A percentile compares a stretch with the other conserved stretches of the same genome.
Conservation (phyloP, 306 rosid genomes). For the Senna siamea region DNA sequence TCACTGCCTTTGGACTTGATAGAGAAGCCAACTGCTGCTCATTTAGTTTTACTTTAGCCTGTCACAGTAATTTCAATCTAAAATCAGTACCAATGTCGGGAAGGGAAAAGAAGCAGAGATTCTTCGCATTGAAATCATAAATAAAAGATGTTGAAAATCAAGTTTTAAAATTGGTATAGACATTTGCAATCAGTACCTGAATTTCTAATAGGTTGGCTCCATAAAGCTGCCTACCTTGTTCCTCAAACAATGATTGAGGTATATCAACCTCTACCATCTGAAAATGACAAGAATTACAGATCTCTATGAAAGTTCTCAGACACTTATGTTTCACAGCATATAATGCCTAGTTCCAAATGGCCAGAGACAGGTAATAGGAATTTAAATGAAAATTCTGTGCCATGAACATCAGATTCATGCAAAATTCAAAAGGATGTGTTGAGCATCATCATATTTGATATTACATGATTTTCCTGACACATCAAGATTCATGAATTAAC, state of each 20-base stretch:
- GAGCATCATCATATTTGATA: not conserved
- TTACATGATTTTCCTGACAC: not conserved
- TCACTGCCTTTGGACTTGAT: slow-evolving; percentile 87
- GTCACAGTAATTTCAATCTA: slow-evolving; percentile 37
- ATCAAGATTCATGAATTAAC: not conserved
- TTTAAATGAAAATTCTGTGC: not conserved
- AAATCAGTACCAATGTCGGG: not conserved
- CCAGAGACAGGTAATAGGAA: not conserved
- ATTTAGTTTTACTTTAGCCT: slow-evolving; percentile 73
- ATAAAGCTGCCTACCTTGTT: slow-evolving; percentile 94
- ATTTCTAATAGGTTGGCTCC: slow-evolving; percentile 85
- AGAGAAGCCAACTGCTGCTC: slow-evolving; percentile 83
- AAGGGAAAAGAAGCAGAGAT: not conserved
- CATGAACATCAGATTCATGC: not conserved
- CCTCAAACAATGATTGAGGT: slow-evolving; percentile 89
- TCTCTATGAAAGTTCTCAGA: slow-evolving; percentile 2
- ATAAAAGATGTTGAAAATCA: not conserved
- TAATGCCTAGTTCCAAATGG: slow-evolving; percentile 10
- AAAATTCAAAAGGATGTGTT: slow-evolving; percentile 11
- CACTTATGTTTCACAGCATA: not conserved
- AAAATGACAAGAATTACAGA: slow-evolving; percentile 32
- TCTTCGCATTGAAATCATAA: not conserved
- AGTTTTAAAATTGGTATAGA: slow-evolving; percentile 19
- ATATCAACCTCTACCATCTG: slow-evolving; percentile 91
- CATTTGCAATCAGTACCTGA: slow-evolving; percentile 59